These are phyloP conservation scores for Jasminum sambac DNA, from an alignment of 257 asterid species.

Conservation along the genomic window DNA sequence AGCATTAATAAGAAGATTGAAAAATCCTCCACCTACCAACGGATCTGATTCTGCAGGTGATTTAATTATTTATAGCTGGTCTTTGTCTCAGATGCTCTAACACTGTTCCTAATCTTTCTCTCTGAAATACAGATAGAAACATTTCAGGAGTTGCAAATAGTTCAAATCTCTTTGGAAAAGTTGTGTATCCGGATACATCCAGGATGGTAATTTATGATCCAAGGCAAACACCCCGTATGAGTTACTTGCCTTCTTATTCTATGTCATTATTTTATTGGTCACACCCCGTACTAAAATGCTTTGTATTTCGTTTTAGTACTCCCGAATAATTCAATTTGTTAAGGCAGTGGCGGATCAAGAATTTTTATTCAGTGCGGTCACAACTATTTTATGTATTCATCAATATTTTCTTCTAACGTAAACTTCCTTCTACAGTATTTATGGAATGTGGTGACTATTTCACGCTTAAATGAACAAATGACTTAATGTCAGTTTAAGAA, in stretches of 20 bases:
- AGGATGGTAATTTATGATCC: constrained; percentile 70
- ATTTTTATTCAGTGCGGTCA: too few relatives aligned
- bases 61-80: neutral
- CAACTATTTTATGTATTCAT: too few relatives aligned
- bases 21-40: constrained; percentile 44
- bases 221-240: constrained; percentile 63
- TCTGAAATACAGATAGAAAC: constrained; percentile 51
- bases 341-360: too few relatives aligned
- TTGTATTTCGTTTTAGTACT: too few relatives aligned
- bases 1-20: constrained; percentile 71
- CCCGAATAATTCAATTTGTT: too few relatives aligned
- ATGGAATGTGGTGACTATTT: too few relatives aligned
- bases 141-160: constrained; percentile 42
- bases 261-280: constrained; percentile 1
- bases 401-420: too few relatives aligned
- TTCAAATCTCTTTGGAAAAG: constrained; percentile 56
- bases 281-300: too few relatives aligned
- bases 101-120: constrained; percentile 8
- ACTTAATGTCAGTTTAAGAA: too few relatives aligned
- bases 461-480: too few relatives aligned
- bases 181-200: constrained; percentile 79
- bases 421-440: too few relatives aligned
- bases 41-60: constrained; percentile 60
- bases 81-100: constrained; percentile 15
- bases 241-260: neutral